Conservation (phyloP, 768 basidiomycete species). For the Leucocoprinus birnbaumii region DNA sequence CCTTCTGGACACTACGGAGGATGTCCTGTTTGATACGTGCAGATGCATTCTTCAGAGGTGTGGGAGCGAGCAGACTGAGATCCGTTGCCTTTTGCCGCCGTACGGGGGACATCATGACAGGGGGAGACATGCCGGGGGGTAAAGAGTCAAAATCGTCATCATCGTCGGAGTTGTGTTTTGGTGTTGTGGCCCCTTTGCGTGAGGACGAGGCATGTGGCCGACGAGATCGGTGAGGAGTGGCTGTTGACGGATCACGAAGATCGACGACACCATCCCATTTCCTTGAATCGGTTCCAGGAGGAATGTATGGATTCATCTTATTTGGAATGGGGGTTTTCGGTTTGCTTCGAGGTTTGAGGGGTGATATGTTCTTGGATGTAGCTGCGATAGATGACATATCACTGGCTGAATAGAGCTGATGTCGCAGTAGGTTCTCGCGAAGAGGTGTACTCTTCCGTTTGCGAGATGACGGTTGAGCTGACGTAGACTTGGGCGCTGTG, state of each 20-base stretch:
- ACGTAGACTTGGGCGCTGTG: conserved; percentile 20
- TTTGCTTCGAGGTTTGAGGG: conserved; percentile 49
- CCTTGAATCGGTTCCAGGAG: conserved; percentile 42
- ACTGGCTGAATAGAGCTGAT: conserved; percentile 41
- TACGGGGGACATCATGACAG: conserved; percentile 54
- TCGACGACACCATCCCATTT: conserved; percentile 78
- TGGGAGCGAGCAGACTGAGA: conserved; percentile 40
- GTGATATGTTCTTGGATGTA: conserved; percentile 35
- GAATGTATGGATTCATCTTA: conserved; percentile 58
- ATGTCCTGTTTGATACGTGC: conserved; percentile 65
- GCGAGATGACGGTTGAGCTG: conserved; percentile 22
- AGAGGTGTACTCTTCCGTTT: conserved; percentile 48
- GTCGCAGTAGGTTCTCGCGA: conserved; percentile 48
- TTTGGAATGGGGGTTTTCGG: conserved; percentile 57
- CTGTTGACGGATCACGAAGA: conserved; percentile 52
- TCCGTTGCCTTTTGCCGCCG: conserved; percentile 30
- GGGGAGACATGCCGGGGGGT: conserved; percentile 59
- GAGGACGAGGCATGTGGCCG: conserved; percentile 23
- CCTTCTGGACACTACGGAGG: conserved; percentile 49
- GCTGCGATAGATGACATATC: conserved; percentile 35
- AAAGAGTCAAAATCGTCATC: conserved; percentile 52
- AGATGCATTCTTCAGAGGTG: conserved; percentile 73
- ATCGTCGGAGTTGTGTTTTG: conserved; percentile 30
- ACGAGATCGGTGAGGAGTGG: conserved; percentile 38
- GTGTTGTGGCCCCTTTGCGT: conserved; percentile 16